Evolutionary conservation across 257 asterid genomes (phyloP), one percentile per base, ranked within the genome.

Genomic region (Oldenlandia corymbosa): DNA sequence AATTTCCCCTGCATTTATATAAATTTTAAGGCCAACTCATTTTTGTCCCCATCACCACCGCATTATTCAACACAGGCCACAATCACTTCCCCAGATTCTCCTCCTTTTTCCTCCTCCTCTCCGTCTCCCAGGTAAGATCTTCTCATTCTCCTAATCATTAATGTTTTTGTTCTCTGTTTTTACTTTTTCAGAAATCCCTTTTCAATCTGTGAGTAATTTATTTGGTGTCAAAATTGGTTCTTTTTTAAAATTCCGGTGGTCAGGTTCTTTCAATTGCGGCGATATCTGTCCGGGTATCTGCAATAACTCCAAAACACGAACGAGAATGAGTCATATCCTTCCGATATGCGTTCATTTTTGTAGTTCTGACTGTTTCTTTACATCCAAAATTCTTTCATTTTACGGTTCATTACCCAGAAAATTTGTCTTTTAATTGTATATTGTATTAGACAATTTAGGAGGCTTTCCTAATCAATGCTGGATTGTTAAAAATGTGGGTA

Each of bases 271-370:
- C n/a, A 64, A n/a, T 75, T 50, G 76, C 76, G 74, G 75, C 52
- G 57, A 26, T 64, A 66, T 64, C 60, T 52, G 20, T 50, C 73
- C 75, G 32, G 75, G 72, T 73, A 68, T 51, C 60, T 77, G 81
- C 81, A 42, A 68, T 73, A 45, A 45, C 0, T 9, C 76, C 78
- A 81, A 71, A 83, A 77, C 52, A 8, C 41, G 41, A 78, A 78
- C 78, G 76, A 77, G 79, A 80, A 83, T 88, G 94, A 27, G 77
- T 81, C 95, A 80, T 88, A 88, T 88, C 95, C 95, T 83, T 69
- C 50, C 65, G 13, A 26, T 83, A 84, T 82, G 79, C 82, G 90
- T 76, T 80, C 75, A 80, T 28, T 16, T 68, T 78, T 82, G 72
- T 60, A 75, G 79, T 80, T 79, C 75, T 47, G 72, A 64, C n/a